phyloP scores from a whole-genome alignment of 2,329 filamentous ascomycete genomes.

The Pseudogymnoascus sp. region DNA sequence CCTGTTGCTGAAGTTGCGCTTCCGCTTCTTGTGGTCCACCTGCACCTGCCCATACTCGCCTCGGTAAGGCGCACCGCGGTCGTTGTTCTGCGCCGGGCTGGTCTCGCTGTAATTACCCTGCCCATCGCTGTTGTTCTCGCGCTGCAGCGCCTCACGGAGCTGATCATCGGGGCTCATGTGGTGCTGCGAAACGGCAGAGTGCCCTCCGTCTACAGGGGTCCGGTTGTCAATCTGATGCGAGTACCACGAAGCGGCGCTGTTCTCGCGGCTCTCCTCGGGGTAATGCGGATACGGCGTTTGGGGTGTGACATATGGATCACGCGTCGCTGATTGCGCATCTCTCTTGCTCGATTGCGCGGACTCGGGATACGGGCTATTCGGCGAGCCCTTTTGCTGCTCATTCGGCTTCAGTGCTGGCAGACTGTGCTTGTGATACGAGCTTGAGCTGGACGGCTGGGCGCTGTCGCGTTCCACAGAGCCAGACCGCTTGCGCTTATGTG shows the following conservation, averaged over 20 bases:
- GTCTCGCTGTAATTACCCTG: slow-evolving; percentile 30
- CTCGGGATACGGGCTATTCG: slow-evolving; percentile 24
- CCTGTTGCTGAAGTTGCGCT: slow-evolving; percentile 83
- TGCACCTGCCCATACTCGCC: slow-evolving; percentile 34
- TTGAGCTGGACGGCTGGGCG: slow-evolving; percentile 24
- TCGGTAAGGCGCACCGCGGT: slow-evolving; percentile 29
- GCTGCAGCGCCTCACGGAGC: slow-evolving; percentile 42
- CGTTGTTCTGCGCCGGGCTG: slow-evolving; percentile 31
- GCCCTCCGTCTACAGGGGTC: slow-evolving; percentile 32
- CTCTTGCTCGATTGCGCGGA: slow-evolving; percentile 21
- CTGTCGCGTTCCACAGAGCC: slow-evolving; percentile 44
- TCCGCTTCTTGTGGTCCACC: slow-evolving; percentile 59
- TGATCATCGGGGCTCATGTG: slow-evolving; percentile 40
- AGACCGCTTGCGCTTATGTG: slow-evolving; percentile 64
- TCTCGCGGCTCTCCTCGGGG: slow-evolving; percentile 36
- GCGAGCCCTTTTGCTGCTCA: slow-evolving; percentile 27
- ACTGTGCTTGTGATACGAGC: slow-evolving; percentile 30
- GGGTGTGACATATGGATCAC: slow-evolving; percentile 35
- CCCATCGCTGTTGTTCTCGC: slow-evolving; percentile 36
- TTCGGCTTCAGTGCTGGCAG: slow-evolving; percentile 27
- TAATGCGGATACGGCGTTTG: slow-evolving; percentile 39
- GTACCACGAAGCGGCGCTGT: slow-evolving; percentile 43
- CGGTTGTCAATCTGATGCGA: slow-evolving; percentile 41
- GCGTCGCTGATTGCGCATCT: slow-evolving; percentile 13
- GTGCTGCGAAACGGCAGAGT: slow-evolving; percentile 36